A percentile compares a stretch with the other conserved stretches of the same genome.
Evolutionary conservation across 805 yeast genomes (phyloP).

Genomic region (Zygosaccharomyces gambellarensis): DNA sequence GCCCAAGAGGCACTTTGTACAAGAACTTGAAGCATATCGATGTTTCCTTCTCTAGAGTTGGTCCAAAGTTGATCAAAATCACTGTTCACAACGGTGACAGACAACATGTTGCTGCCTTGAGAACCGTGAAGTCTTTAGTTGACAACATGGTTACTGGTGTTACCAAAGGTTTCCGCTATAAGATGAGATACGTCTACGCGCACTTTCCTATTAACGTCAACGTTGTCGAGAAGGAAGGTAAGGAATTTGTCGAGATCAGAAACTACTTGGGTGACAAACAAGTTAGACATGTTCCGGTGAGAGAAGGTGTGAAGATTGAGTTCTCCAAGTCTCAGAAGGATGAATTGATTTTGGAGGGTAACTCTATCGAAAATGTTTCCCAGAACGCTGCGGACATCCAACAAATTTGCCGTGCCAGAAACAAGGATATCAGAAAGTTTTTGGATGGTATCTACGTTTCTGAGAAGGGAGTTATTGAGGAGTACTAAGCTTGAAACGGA

Average conservation of each 20-base stretch:
- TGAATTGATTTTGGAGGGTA: constrained; percentile 88
- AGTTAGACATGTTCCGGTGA: constrained; percentile 81
- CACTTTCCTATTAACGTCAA: constrained; percentile 99
- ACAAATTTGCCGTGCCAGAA: constrained; percentile 97
- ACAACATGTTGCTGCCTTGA: constrained; percentile 99
- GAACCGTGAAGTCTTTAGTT: constrained; percentile 95
- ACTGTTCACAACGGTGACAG: constrained; percentile 98
- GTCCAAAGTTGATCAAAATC: constrained; percentile 71
- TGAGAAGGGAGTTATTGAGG: constrained; percentile 83
- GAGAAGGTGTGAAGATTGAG: constrained; percentile 85
- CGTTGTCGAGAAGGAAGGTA: constrained; percentile 73
- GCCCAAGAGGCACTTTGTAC: constrained; percentile 94
- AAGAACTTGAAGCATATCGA: constrained; percentile 93
- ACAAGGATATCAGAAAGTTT: constrained; percentile 99
- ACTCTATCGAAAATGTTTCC: constrained; percentile 95
- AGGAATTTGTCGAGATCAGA: constrained; percentile 86
- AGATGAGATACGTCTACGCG: constrained; percentile 99
- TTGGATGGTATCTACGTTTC: constrained; percentile 99
- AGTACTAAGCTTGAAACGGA: constrained; percentile 17
- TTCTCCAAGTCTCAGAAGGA: constrained; percentile 84
- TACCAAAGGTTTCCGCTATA: constrained; percentile 98
- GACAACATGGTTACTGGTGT: constrained; percentile 97
- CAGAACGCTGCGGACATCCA: constrained; percentile 98
- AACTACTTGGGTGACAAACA: constrained; percentile 99
- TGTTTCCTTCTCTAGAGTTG: constrained; percentile 82